Evolutionary conservation across 345 rosid species (phyloP).

Genomic region (Brassica incana): DNA sequence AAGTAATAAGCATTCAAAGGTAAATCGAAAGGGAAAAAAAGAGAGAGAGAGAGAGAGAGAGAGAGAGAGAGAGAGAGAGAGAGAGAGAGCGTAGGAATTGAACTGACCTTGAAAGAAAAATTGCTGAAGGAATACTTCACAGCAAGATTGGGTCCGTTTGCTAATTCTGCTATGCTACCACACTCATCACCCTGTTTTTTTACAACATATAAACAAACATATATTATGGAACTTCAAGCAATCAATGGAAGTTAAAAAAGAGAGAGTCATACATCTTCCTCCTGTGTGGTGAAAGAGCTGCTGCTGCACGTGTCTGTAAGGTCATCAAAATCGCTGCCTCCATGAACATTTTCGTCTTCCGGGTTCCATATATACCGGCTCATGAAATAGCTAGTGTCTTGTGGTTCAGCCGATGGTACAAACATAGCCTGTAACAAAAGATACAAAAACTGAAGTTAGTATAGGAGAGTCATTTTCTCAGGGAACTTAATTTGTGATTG

Average conservation of each 20-base stretch:
- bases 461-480: not conserved
- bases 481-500: not conserved
- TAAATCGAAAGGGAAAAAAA: not conserved
- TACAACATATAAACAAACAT: not conserved
- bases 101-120: slow-evolving; percentile 87
- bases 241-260: not conserved
- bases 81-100: not conserved
- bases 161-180: slow-evolving; percentile 76
- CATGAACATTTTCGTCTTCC: slow-evolving; percentile 74
- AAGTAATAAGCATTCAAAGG: not conserved
- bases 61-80: too few relatives aligned
- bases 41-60: not conserved
- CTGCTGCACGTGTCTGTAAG: slow-evolving; percentile 77
- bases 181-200: slow-evolving; percentile 76
- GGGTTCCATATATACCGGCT: slow-evolving; percentile 91
- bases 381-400: slow-evolving; percentile 90
- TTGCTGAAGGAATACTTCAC: slow-evolving; percentile 91
- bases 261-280: slow-evolving; percentile 65
- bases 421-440: slow-evolving; percentile 73
- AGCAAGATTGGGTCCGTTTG: slow-evolving; percentile 55
- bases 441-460: slow-evolving; percentile 13
- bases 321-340: slow-evolving; percentile 84
- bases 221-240: not conserved
- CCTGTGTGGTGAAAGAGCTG: slow-evolving; percentile 64
- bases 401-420: slow-evolving; percentile 83